Evolutionary conservation across 768 basidiomycete genomes (phyloP).

Genomic region (Austroboletus eburneus): DNA sequence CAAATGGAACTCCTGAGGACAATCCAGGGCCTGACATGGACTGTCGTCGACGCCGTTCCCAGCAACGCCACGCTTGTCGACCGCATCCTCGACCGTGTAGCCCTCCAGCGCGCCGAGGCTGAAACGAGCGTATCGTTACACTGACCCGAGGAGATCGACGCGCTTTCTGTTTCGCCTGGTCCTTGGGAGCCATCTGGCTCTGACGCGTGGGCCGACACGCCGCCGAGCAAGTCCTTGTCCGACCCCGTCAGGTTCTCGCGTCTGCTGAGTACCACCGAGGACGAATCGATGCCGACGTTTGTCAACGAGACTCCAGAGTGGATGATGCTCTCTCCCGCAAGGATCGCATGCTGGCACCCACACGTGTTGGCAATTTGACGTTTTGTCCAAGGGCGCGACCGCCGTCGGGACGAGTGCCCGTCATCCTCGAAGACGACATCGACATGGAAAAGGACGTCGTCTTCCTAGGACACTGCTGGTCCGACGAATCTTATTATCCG

Average conservation of each 20-base stretch:
- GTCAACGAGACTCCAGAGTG: too few species aligned
- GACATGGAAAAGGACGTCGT: conserved; percentile 80
- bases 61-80: too few species aligned
- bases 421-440: too few species aligned
- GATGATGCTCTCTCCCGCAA: too few species aligned
- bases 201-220: too few species aligned
- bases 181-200: conserved; percentile 10
- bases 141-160: conserved; percentile 40
- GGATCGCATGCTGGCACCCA: too few species aligned
- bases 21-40: too few species aligned
- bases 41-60: too few species aligned
- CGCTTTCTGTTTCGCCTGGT: conserved; percentile 11
- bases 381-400: conserved; percentile 33
- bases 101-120: conserved; percentile 22
- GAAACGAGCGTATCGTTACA: conserved; percentile 16
- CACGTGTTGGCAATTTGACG: conserved; percentile 51
- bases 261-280: conserved; percentile 42
- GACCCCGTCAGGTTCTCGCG: not conserved
- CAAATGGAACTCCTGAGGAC: too few species aligned
- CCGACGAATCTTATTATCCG: conserved; percentile 53
- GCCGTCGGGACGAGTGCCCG: too few species aligned
- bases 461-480: conserved; percentile 80
- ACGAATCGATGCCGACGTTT: too few species aligned
- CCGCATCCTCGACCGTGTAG: too few species aligned
- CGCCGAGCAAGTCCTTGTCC: not conserved